Evolutionary conservation across 1,284 basidiomycete genomes (phyloP).

Genomic region (Somion occarium): DNA sequence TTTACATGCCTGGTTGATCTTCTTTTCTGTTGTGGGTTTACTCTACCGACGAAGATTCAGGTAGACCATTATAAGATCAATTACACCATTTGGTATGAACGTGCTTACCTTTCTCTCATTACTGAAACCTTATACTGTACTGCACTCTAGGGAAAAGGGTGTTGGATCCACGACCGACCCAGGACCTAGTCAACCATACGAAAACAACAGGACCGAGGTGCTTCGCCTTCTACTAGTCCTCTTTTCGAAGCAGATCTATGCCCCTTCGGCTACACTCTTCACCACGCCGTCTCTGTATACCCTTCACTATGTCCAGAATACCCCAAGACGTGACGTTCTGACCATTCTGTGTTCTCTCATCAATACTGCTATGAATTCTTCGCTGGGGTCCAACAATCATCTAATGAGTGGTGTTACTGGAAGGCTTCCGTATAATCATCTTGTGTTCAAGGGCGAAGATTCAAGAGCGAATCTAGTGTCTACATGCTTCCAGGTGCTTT

Average conservation of each 20-base stretch:
- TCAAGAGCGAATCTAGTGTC: slow-evolving; percentile 65
- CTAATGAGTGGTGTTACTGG: slow-evolving; percentile 60
- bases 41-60: slow-evolving; percentile 73
- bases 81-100: slow-evolving; percentile 73
- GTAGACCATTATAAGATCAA: slow-evolving; percentile 84
- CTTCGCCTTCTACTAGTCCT: slow-evolving; percentile 81
- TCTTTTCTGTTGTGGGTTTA: slow-evolving; percentile 89
- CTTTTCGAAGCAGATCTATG: slow-evolving; percentile 84
- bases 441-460: slow-evolving; percentile 86
- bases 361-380: slow-evolving; percentile 81
- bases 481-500: slow-evolving; percentile 70
- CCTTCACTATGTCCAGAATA: slow-evolving; percentile 73
- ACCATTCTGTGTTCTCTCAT: slow-evolving; percentile 87
- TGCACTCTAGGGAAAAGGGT: slow-evolving; percentile 73
- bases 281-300: slow-evolving; percentile 70
- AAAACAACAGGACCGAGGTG: slow-evolving; percentile 83
- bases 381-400: slow-evolving; percentile 40
- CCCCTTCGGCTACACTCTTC: slow-evolving; percentile 65
- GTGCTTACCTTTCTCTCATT: background rate
- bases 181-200: slow-evolving; percentile 62
- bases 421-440: slow-evolving; percentile 82
- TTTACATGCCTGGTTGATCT: slow-evolving; percentile 79
- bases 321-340: slow-evolving; percentile 76
- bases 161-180: slow-evolving; percentile 78
- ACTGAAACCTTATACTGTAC: background rate